phyloP scores from a whole-genome alignment of 2,329 filamentous ascomycete species.

The Scedosporium aurantiacum region DNA sequence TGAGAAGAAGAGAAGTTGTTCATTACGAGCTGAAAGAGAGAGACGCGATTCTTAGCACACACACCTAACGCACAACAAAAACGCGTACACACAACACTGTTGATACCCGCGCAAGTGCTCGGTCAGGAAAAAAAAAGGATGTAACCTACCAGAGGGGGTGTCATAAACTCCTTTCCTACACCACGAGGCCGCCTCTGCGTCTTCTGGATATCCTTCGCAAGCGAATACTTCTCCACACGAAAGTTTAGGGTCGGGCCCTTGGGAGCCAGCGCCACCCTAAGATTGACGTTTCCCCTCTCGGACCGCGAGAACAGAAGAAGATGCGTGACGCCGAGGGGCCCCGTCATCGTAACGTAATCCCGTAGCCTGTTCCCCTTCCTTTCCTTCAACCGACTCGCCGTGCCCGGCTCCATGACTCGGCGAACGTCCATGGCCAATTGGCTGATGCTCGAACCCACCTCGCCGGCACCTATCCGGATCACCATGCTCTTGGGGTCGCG shows the following conservation, averaged over 20 bases:
- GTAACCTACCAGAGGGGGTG: conserved; percentile 60
- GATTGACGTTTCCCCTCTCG: conserved; percentile 79
- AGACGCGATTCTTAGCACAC: background rate
- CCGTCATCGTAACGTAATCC: conserved; percentile 93
- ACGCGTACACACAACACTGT: too few species aligned
- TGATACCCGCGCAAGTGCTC: background rate
- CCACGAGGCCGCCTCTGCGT: conserved; percentile 74
- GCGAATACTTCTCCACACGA: conserved; percentile 84
- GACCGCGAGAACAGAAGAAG: conserved; percentile 88
- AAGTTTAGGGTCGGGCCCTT: conserved; percentile 91
- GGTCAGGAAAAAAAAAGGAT: background rate
- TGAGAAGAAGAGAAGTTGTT: conserved; percentile 72
- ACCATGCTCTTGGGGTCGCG: conserved; percentile 93
- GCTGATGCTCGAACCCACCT: conserved; percentile 83
- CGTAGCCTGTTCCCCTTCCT: conserved; percentile 75
- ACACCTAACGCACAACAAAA: too few species aligned
- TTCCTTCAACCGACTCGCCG: conserved; percentile 80
- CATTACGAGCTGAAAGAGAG: conserved; percentile 64
- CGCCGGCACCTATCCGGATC: conserved; percentile 87
- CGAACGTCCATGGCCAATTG: conserved; percentile 88
- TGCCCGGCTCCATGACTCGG: conserved; percentile 90
- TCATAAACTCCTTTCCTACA: conserved; percentile 75
- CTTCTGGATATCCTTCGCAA: conserved; percentile 81
- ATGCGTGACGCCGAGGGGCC: conserved; percentile 85
- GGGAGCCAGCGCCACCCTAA: conserved; percentile 78